Percentiles rank a stretch among this genome's conserved stretches.
Conservation (phyloP, 2,329 filamentous ascomycete species). For the Ramularia endophylla region DNA sequence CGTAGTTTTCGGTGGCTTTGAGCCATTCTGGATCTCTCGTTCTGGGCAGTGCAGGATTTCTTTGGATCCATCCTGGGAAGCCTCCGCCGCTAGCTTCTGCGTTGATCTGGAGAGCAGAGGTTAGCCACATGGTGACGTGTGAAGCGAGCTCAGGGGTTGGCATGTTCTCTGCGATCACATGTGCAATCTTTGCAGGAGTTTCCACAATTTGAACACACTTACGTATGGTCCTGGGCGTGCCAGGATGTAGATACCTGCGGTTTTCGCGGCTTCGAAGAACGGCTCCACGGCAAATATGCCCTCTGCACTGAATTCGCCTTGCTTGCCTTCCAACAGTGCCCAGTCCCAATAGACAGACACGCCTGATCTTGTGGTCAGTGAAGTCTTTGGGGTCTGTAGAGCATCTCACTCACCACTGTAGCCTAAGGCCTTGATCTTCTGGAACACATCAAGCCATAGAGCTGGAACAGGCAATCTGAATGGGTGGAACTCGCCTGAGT, state of each 20-base stretch:
- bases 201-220: constrained; percentile 56
- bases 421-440: constrained; percentile 75
- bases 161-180: too few species aligned
- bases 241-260: constrained; percentile 71
- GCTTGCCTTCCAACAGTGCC: constrained; percentile 69
- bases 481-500: constrained; percentile 68
- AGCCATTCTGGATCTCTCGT: constrained; percentile 59
- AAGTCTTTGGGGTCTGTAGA: too few species aligned
- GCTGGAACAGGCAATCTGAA: constrained; percentile 57
- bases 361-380: constrained; percentile 31
- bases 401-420: constrained; percentile 49
- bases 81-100: constrained; percentile 71
- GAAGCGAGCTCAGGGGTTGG: too few species aligned
- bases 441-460: constrained; percentile 66
- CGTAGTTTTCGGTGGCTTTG: constrained; percentile 62
- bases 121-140: too few species aligned
- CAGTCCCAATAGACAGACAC: constrained; percentile 77
- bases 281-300: constrained; percentile 67
- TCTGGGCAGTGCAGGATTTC: constrained; percentile 58
- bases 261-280: constrained; percentile 68
- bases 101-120: constrained; percentile 53
- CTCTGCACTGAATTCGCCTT: constrained; percentile 61
- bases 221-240: constrained; percentile 42
- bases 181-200: too few species aligned
- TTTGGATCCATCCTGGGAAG: constrained; percentile 73